Evolutionary conservation across 75 land plant genomes (phyloP).

Genomic region (Pinus tabuliformis): DNA sequence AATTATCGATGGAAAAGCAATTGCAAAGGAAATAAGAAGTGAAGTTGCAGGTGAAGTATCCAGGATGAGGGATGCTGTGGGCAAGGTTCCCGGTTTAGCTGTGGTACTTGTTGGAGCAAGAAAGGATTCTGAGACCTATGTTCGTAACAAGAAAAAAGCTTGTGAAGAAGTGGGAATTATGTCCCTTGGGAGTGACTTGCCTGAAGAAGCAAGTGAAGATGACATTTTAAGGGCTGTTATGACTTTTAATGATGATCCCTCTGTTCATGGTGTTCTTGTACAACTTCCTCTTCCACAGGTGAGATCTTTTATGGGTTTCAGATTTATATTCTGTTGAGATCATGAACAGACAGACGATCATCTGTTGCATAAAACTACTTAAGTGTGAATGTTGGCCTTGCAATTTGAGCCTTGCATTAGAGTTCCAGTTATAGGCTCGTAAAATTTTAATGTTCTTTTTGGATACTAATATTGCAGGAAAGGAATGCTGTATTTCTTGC

Average conservation of each 20-base stretch:
- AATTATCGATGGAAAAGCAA: constrained; percentile 78
- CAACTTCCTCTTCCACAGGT: constrained; percentile 91
- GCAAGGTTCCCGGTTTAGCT: constrained; percentile 88
- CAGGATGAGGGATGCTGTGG: constrained; percentile 58
- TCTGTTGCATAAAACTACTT: too few relatives aligned
- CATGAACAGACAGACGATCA: neutral
- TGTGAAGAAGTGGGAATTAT: constrained; percentile 84
- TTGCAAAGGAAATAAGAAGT: constrained; percentile 65
- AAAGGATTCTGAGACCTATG: constrained; percentile 78
- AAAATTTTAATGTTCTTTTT: neutral
- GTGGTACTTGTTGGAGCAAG: constrained; percentile 82
- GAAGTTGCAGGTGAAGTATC: constrained; percentile 66
- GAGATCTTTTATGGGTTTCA: neutral
- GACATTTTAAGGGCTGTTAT: constrained; percentile 51
- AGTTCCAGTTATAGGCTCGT: neutral
- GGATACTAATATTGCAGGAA: neutral
- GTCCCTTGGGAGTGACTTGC: constrained; percentile 47
- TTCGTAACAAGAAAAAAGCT: constrained; percentile 72
- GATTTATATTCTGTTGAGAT: neutral
- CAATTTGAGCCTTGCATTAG: neutral
- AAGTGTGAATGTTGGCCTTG: neutral
- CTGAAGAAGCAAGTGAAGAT: constrained; percentile 64
- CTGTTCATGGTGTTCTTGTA: constrained; percentile 85
- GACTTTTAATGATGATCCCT: constrained; percentile 60
- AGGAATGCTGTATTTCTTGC: neutral